These are phyloP conservation scores for Plasmopara halstedii DNA, from an alignment of 352 stramenopile genomes.

Conservation along the genomic window DNA sequence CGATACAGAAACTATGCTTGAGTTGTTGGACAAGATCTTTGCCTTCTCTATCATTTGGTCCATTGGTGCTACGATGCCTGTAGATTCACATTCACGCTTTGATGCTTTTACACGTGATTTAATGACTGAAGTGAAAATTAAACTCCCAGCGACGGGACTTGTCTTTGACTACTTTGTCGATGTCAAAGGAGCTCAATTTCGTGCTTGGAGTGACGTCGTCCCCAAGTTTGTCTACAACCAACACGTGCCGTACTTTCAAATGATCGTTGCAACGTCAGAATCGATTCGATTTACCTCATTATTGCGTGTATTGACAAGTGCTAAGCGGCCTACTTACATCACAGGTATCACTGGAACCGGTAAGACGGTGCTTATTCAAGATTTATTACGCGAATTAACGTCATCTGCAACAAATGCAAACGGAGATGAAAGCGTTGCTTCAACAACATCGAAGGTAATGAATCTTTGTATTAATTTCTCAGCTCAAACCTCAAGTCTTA, in stretches of 20 bases:
- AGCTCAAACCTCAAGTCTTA: constrained; percentile 84
- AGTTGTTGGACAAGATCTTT: constrained; percentile 75
- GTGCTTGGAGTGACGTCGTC: constrained; percentile 52
- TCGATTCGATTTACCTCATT: constrained; percentile 66
- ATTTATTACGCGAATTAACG: constrained; percentile 53
- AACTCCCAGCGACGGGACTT: constrained; percentile 45
- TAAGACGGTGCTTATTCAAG: constrained; percentile 86
- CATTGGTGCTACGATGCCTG: constrained; percentile 77
- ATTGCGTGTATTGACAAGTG: constrained; percentile 39
- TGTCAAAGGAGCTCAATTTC: constrained; percentile 34
- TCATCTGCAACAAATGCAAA: constrained; percentile 12
- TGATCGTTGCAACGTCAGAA: constrained; percentile 70
- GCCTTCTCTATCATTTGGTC: constrained; percentile 90
- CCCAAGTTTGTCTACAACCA: constrained; percentile 61
- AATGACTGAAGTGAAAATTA: constrained; percentile 41
- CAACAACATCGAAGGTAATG: constrained; percentile 43
- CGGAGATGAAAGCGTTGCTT: constrained; percentile 16
- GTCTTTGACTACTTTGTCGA: constrained; percentile 88
- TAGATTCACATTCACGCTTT: constrained; percentile 64
- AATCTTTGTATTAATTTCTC: constrained; percentile 88
- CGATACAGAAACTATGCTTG: constrained; percentile 36
- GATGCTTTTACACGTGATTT: constrained; percentile 71
- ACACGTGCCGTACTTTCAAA: constrained; percentile 64
- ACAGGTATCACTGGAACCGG: constrained; percentile 86
- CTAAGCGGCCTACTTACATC: constrained; percentile 80